Conservation (phyloP, 2,329 filamentous ascomycete species). For the Verticillium isaacii region DNA sequence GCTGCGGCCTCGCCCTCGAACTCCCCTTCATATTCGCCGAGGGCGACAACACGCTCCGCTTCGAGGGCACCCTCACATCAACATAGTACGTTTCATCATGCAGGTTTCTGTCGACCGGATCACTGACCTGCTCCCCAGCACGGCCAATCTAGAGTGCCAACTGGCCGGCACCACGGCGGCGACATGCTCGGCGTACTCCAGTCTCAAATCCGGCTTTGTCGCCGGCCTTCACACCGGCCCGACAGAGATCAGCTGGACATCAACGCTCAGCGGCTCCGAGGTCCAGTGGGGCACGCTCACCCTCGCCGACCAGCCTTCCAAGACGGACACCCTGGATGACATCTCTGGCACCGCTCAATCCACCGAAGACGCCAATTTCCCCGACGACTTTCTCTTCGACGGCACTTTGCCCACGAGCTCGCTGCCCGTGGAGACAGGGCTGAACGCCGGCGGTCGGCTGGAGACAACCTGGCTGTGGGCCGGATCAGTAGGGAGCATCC, state of each 20-base stretch:
- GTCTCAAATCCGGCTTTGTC: slow-evolving; percentile 31
- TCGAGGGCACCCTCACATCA: slow-evolving; percentile 36
- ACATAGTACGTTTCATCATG: slow-evolving; percentile 31
- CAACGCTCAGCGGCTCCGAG: slow-evolving; percentile 33
- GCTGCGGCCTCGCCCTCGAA: slow-evolving; percentile 38
- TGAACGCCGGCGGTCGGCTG: slow-evolving; percentile 7
- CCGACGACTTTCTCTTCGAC: slow-evolving; percentile 7
- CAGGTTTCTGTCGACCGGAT: background rate
- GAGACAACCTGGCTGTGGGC: background rate
- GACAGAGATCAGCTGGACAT: slow-evolving; percentile 39
- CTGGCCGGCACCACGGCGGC: slow-evolving; percentile 37
- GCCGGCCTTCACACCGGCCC: slow-evolving; percentile 34
- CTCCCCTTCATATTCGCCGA: slow-evolving; percentile 43
- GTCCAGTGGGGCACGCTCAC: slow-evolving; percentile 42
- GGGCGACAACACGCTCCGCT: slow-evolving; percentile 37
- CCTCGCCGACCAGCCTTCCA: slow-evolving; percentile 29
- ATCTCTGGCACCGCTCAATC: background rate
- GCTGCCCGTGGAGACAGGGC: slow-evolving; percentile 10
- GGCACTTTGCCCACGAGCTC: slow-evolving; percentile 11
- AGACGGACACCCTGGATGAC: slow-evolving; percentile 13
- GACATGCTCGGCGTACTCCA: slow-evolving; percentile 44
- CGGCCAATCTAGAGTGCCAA: slow-evolving; percentile 37
- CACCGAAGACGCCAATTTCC: background rate
- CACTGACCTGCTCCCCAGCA: slow-evolving; percentile 23
- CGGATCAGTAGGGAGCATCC: slow-evolving; percentile 6